Evolutionary conservation across 106 monocot species (phyloP), one percentile per base, ranked within the genome.

Genomic region (Dendrobium officinale): DNA sequence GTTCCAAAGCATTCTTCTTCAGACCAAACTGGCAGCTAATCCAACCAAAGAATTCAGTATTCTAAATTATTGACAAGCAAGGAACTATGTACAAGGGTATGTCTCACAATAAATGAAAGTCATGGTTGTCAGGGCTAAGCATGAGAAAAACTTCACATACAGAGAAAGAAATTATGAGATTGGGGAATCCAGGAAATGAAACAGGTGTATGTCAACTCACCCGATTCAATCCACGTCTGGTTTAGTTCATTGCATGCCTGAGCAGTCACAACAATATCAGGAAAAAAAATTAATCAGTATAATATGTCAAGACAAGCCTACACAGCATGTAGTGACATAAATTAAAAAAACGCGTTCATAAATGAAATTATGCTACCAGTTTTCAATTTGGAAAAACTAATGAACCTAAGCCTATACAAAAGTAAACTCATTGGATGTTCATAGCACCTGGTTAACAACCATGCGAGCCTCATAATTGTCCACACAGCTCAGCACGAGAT

Each of bases 381-480:
- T 29, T 15, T 70, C 7, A 45, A 66, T 26, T 3, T 77, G 64
- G 5, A 37, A 73, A 77, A 44, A 74, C 40, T 44, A 44, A 74
- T 74, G n/a, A 70, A n/a, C 20, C 40, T 74, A 19, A 26, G 17
- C 17, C 41, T 1, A 42, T 19, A 20, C 2, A n/a, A 76, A 26
- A 49, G 27, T 6, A 49, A 76, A 76, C 3, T 76, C 49, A 76
- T 24, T 76, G 45, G 26, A 76, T 44, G 18, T 4, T 47, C 31
- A 66, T 77, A 17, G 73, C 61, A 97, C 97, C 94, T 97, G 94
- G 70, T 97, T 97, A n/a, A 97, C 94, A 29, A 92, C 94, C 97
- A 97, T 97, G 42, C 97, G 92, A 82, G 97, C 97, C 82, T 97
- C 97, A 84, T 97, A 97, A 75, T 97, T 97, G 88, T 97, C 97